Percentiles rank a stretch among this genome's conserved stretches.
phyloP scores from a whole-genome alignment of 2,329 filamentous ascomycete genomes.

The Coniochaeta sp. region DNA sequence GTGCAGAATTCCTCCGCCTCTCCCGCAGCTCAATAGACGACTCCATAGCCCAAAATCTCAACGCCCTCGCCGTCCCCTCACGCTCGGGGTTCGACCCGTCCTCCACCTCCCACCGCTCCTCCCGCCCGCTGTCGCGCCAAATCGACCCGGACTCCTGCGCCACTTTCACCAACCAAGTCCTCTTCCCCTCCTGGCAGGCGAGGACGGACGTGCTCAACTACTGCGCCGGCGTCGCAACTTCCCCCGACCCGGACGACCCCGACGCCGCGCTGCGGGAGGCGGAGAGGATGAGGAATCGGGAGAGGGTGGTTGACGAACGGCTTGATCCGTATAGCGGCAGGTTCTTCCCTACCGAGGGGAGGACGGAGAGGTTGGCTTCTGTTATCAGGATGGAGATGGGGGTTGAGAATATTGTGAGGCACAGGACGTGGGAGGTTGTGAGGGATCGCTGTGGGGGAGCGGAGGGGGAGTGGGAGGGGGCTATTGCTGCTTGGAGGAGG shows the following conservation, averaged over 20 bases:
- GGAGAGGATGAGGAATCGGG: slow-evolving; percentile 62
- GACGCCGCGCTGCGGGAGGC: slow-evolving; percentile 62
- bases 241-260: slow-evolving; percentile 80
- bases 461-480: slow-evolving; percentile 57
- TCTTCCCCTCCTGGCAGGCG: slow-evolving; percentile 85
- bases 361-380: slow-evolving; percentile 71
- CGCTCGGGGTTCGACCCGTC: slow-evolving; percentile 68
- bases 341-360: slow-evolving; percentile 71
- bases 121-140: slow-evolving; percentile 39
- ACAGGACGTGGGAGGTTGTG: slow-evolving; percentile 74
- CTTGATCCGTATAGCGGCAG: slow-evolving; percentile 85
- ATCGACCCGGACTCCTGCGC: slow-evolving; percentile 60
- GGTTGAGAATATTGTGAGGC: slow-evolving; percentile 72
- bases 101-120: slow-evolving; percentile 60
- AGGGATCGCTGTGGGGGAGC: slow-evolving; percentile 64
- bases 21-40: slow-evolving; percentile 85
- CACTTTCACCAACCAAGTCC: slow-evolving; percentile 65
- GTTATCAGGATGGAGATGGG: slow-evolving; percentile 68
- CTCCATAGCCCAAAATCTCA: slow-evolving; percentile 87
- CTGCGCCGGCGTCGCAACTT: slow-evolving; percentile 81
- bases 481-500: slow-evolving; percentile 55
- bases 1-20: slow-evolving; percentile 78
- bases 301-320: slow-evolving; percentile 76
- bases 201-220: slow-evolving; percentile 81
- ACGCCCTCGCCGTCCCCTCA: slow-evolving; percentile 73